A percentile compares a stretch with the other conserved stretches of the same genome.
These are phyloP conservation scores for Saitoella complicata DNA, from an alignment of 805 yeast species.

Conservation along the genomic window DNA sequence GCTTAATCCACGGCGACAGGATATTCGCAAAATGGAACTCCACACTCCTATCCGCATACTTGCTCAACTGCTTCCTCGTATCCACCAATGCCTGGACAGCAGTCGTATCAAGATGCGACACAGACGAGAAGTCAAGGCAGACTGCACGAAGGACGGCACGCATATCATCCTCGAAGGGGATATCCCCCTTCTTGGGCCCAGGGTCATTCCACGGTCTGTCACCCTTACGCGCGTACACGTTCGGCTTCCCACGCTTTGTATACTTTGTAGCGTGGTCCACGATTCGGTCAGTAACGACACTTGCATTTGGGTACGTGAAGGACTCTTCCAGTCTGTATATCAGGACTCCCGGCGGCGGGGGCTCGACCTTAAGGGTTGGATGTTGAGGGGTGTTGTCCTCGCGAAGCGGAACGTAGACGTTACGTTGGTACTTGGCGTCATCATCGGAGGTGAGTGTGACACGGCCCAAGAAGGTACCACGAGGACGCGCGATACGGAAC, in stretches of 20 bases:
- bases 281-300: conserved; percentile 53
- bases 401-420: conserved; percentile 20
- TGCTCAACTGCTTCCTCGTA: conserved; percentile 51
- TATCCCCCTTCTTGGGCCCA: conserved; percentile 32
- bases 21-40: conserved; percentile 84
- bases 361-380: conserved; percentile 37
- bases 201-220: conserved; percentile 87
- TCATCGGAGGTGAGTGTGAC: conserved; percentile 19
- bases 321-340: conserved; percentile 74
- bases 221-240: conserved; percentile 26
- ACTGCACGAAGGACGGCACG: conserved; percentile 57
- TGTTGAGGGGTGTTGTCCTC: conserved; percentile 32
- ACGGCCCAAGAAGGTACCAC: conserved; percentile 69
- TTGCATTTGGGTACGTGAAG: conserved; percentile 66
- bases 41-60: conserved; percentile 64
- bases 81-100: conserved; percentile 67
- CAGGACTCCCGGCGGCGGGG: conserved; percentile 83
- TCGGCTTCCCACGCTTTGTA: conserved; percentile 43
- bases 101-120: conserved; percentile 62
- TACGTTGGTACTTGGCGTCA: conserved; percentile 2
- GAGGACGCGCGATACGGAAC: conserved; percentile 63
- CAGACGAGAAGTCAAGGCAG: conserved; percentile 69
- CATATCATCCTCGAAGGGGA: conserved; percentile 22
- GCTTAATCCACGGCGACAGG: conserved; percentile 70
- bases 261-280: conserved; percentile 45